phyloP scores from a whole-genome alignment of 1,139 yeast genomes.

The Pichia sp. region DNA sequence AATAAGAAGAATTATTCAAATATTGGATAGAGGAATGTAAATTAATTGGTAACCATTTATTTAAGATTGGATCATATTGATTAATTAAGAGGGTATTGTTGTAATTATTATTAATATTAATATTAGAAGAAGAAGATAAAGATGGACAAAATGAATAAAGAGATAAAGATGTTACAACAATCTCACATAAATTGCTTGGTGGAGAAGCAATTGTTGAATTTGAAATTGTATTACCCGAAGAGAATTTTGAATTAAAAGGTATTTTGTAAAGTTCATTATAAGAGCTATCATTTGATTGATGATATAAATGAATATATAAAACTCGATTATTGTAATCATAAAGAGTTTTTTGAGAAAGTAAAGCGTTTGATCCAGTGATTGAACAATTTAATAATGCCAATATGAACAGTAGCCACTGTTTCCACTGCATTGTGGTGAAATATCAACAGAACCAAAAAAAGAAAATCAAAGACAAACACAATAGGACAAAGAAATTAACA shows the following conservation, averaged over 20 bases:
- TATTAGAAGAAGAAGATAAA: too few relatives aligned
- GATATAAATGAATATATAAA: conserved; percentile 33
- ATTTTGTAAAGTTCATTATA: conserved; percentile 28
- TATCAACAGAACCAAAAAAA: background rate
- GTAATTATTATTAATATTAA: background rate
- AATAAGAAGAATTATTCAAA: conserved; percentile 31
- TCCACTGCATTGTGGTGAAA: background rate
- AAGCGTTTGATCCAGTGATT: background rate
- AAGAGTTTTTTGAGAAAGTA: conserved; percentile 32
- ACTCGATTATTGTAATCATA: conserved; percentile 36
- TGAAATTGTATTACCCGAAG: conserved; percentile 21
- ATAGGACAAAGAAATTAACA: too few relatives aligned
- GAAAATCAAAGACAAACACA: background rate
- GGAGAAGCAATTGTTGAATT: conserved; percentile 21
- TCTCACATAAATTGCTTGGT: conserved; percentile 25
- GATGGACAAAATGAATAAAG: conserved; percentile 23
- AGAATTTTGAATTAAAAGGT: conserved; percentile 28
- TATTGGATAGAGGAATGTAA: conserved; percentile 18
- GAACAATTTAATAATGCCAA: background rate
- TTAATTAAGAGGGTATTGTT: conserved; percentile 5
- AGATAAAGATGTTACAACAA: conserved; percentile 17
- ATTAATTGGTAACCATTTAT: conserved; percentile 26
- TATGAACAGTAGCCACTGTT: background rate
- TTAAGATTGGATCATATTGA: conserved; percentile 16
- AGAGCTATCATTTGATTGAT: conserved; percentile 13